phyloP scores from a whole-genome alignment of 2,329 filamentous ascomycete species.

The Fusarium sp. region DNA sequence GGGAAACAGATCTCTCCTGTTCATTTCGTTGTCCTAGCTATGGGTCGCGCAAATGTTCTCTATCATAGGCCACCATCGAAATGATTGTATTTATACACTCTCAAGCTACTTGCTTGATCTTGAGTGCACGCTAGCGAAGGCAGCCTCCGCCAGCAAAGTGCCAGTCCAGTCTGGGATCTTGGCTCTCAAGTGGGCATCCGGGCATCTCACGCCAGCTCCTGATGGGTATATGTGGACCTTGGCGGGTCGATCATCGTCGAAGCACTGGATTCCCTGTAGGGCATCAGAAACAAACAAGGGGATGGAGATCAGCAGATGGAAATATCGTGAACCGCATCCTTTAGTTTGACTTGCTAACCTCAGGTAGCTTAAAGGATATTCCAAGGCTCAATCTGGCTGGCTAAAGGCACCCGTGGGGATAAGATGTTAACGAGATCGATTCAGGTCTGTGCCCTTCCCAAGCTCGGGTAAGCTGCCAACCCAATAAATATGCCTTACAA shows the following conservation, averaged over 20 bases:
- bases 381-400: not conserved
- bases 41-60: not conserved
- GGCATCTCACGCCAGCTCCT: not conserved
- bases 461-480: not conserved
- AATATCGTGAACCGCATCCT: not conserved
- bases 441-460: slow-evolving; percentile 1
- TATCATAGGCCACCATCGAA: not conserved
- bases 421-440: not conserved
- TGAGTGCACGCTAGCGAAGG: not conserved
- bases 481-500: not conserved
- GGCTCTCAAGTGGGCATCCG: not conserved
- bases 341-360: not conserved
- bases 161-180: slow-evolving; percentile 1
- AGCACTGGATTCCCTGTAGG: not conserved
- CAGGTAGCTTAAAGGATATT: not conserved
- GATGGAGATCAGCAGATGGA: not conserved
- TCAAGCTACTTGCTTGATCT: not conserved
- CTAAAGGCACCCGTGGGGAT: not conserved
- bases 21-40: not conserved
- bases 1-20: not conserved
- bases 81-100: not conserved
- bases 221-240: slow-evolving; percentile 16
- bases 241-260: slow-evolving; percentile 16
- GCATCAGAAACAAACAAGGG: not conserved
- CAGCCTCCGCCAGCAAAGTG: not conserved